Evolutionary conservation across 2,329 filamentous ascomycete species (phyloP).

Genomic region (Aspergillus uvarum): DNA sequence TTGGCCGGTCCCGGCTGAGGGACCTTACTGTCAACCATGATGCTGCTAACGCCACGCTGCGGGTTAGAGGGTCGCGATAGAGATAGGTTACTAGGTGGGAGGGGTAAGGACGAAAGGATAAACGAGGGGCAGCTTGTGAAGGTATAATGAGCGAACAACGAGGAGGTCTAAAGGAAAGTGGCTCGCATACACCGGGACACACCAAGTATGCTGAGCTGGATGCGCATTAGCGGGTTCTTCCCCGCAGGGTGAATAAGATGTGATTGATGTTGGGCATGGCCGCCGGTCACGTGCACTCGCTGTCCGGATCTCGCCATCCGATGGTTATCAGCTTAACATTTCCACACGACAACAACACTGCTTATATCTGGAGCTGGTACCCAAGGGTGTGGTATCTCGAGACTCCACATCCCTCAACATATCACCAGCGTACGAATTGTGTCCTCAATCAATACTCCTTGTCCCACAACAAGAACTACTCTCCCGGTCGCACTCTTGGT

Average conservation of each 20-base stretch:
- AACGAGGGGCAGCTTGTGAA: not conserved
- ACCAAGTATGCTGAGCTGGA: slow-evolving; percentile 1
- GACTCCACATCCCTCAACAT: not conserved
- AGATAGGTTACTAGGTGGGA: not conserved
- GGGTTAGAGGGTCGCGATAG: not conserved
- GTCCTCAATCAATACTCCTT: not conserved
- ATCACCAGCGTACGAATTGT: not conserved
- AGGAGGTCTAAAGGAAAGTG: not conserved
- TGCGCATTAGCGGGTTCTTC: slow-evolving; percentile 1
- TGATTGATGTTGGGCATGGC: slow-evolving; percentile 1
- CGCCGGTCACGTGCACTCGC: not conserved
- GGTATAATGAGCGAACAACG: not conserved
- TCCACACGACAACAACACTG: not conserved
- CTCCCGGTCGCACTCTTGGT: not conserved
- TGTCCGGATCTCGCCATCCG: not conserved
- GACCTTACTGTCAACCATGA: slow-evolving; percentile 56
- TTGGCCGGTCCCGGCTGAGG: slow-evolving; percentile 90
- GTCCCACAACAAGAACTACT: not conserved
- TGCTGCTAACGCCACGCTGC: not conserved
- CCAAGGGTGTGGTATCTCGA: not conserved
- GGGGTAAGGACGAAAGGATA: not conserved
- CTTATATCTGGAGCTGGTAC: not conserved
- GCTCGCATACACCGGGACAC: slow-evolving; percentile 1
- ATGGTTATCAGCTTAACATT: not conserved
- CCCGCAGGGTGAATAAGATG: slow-evolving; percentile 4